Evolutionary conservation across 2,329 filamentous ascomycete genomes (phyloP).

Genomic region (Pseudocercospora ulei): DNA sequence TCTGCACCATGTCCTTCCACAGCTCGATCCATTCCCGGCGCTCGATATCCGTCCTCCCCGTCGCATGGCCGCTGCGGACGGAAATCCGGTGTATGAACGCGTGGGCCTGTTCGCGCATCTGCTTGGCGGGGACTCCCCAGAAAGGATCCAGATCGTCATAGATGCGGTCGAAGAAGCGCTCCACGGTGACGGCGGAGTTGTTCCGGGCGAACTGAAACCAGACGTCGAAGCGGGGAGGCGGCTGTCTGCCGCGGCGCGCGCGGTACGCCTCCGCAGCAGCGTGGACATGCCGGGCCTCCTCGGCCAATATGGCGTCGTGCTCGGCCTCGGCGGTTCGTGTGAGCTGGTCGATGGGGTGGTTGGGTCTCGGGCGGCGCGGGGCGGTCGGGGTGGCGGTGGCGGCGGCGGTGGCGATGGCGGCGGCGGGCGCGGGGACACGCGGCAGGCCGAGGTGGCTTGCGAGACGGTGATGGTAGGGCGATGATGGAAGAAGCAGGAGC

Average conservation of each 20-base stretch:
- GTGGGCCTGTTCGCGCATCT: constrained; percentile 38
- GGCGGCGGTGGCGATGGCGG: constrained; percentile 2
- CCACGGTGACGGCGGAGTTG: constrained; percentile 40
- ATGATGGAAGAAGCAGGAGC: constrained; percentile 22
- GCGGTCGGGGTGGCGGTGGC: constrained; percentile 10
- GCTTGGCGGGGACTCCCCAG: constrained; percentile 40
- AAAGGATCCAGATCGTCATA: constrained; percentile 44
- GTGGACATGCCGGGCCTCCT: constrained; percentile 34
- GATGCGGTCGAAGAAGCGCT: constrained; percentile 46
- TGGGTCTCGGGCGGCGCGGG: constrained; percentile 18
- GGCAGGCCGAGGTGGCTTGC: constrained; percentile 20
- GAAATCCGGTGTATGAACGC: constrained; percentile 36
- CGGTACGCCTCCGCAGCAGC: constrained; percentile 40
- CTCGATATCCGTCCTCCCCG: constrained; percentile 26
- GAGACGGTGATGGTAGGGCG: no score
- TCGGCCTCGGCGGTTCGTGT: constrained; percentile 33
- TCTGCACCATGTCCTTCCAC: constrained; percentile 38
- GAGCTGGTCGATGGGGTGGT: constrained; percentile 37
- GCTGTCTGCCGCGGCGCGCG: constrained; percentile 40
- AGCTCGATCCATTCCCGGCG: constrained; percentile 36
- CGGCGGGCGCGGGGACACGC: constrained; percentile 7
- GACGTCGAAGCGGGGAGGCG: constrained; percentile 43
- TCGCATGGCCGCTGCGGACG: constrained; percentile 37
- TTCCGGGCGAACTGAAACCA: constrained; percentile 42
- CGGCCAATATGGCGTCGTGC: constrained; percentile 30